These are phyloP conservation scores for Hirschfeldia incana DNA, from an alignment of 345 rosid species.

Conservation along the genomic window DNA sequence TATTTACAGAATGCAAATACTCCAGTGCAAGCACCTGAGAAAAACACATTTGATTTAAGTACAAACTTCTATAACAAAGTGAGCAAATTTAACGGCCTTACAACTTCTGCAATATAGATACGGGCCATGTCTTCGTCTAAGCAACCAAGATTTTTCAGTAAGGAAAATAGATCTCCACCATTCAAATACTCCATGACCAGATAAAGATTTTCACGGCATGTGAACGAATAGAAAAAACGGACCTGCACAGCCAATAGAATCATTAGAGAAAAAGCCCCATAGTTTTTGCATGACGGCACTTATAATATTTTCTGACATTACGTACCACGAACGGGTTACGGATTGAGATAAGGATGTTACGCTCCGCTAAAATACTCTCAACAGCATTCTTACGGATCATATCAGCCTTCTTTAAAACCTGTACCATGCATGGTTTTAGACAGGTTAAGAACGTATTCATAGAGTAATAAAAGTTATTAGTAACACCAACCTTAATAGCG, in stretches of 20 bases:
- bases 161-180: conserved; percentile 95
- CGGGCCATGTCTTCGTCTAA: conserved; percentile 94
- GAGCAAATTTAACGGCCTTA: conserved; percentile 40
- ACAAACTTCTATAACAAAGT: conserved; percentile 1
- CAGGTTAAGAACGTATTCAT: conserved; percentile 16
- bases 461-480: neutral
- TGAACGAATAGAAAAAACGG: conserved; percentile 95
- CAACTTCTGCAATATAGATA: conserved; percentile 91
- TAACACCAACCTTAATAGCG: conserved; percentile 79
- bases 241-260: conserved; percentile 60
- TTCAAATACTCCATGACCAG: conserved; percentile 97
- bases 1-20: conserved; percentile 89
- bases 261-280: conserved; percentile 37
- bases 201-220: conserved; percentile 96
- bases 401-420: conserved; percentile 94
- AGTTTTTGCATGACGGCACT: conserved; percentile 28
- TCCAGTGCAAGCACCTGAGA: conserved; percentile 96
- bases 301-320: conserved; percentile 19
- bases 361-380: conserved; percentile 93
- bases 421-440: conserved; percentile 21
- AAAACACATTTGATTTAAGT: conserved; percentile 23
- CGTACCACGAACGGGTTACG: conserved; percentile 99
- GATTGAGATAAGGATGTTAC: conserved; percentile 86
- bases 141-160: conserved; percentile 88
- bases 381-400: conserved; percentile 99